A percentile compares a stretch with the other conserved stretches of the same genome.
Conservation (phyloP, 208 protist genomes). For the Acanthamoeba lenticulata region DNA sequence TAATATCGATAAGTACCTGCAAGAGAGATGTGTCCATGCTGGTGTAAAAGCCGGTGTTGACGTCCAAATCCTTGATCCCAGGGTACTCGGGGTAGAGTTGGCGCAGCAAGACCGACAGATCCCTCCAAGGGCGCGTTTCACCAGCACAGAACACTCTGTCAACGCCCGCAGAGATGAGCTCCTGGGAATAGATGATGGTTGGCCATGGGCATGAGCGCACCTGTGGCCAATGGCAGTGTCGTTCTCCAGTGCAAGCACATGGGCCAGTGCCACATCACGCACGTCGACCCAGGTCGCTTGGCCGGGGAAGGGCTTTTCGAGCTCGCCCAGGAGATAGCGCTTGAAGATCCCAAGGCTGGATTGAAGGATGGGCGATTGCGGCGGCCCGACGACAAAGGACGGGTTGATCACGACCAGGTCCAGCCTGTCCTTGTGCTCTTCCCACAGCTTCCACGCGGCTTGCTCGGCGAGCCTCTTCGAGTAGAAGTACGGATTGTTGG, state of each 20-base stretch:
- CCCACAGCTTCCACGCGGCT: constrained; percentile 54
- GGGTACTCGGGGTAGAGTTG: neutral
- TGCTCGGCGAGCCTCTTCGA: constrained; percentile 46
- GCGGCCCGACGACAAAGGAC: constrained; percentile 1
- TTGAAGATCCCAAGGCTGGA: neutral
- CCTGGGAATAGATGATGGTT: too few species aligned
- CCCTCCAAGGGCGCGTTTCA: neutral
- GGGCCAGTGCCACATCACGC: constrained; percentile 54
- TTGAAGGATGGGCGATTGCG: neutral
- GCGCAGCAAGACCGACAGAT: neutral
- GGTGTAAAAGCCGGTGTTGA: neutral
- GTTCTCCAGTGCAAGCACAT: constrained; percentile 51
- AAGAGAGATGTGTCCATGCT: neutral
- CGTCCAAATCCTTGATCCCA: neutral
- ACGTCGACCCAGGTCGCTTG: constrained; percentile 31
- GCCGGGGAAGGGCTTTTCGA: neutral
- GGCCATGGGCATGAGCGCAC: neutral
- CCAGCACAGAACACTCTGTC: neutral
- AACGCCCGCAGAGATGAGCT: too few species aligned
- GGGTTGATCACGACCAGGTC: constrained; percentile 65
- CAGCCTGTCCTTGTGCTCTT: neutral
- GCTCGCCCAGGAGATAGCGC: neutral
- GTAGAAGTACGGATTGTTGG: constrained; percentile 21
- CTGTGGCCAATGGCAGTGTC: neutral
- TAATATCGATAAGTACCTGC: neutral